Base-by-base conservation (phyloP, 192 early-diverging fungal species). In the Coemansia asiatica region DNA sequence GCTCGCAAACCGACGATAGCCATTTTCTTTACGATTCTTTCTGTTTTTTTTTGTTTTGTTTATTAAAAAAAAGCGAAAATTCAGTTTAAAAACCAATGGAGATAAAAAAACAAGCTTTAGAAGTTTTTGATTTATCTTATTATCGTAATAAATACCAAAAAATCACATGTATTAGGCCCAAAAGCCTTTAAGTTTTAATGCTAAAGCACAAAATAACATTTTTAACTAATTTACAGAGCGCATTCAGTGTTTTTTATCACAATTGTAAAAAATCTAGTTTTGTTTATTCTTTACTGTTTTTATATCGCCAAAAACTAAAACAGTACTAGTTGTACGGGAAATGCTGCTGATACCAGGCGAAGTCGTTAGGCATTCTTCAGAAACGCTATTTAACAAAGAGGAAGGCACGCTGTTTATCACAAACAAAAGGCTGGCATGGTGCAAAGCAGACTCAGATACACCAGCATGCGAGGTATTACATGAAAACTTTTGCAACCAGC, bases 361-460 rank as follows among this genome's bases (percentile, higher is more conserved):
- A 53, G 19, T 64, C 2, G 46, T 74, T 15, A 71, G 68, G 46
- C 61, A 71, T 29, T 65, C 74, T 5, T 82, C 80, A 26, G 55
- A 63, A 22, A 71, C 80, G 12, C 18, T 46, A 2, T 62, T 19
- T 53, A 74, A 80, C 40, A 79, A 74, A 46, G 64, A 63, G 15
- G 64, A 75, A 5, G 86, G 86, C n/a, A 70, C 63, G 1, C 57
- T 83, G 35, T 81, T 81, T 55, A 67, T 83, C 55, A 86, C 83
- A 31, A 84, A 81, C 71, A 81, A 76, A 51, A 83, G 86, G 13
- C 62, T 86, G 22, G 75, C 71, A 4, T 89, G 86, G 86, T 85
- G 83, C 47, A 72, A 71, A 51, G 57, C 73, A 3, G 85, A 74
- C 5, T 72, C 70, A 7, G 54, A 79, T 22, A 66, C 72, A 4